Conservation (phyloP, 192 early-diverging fungal genomes). For the Chytriomyces confervae region DNA sequence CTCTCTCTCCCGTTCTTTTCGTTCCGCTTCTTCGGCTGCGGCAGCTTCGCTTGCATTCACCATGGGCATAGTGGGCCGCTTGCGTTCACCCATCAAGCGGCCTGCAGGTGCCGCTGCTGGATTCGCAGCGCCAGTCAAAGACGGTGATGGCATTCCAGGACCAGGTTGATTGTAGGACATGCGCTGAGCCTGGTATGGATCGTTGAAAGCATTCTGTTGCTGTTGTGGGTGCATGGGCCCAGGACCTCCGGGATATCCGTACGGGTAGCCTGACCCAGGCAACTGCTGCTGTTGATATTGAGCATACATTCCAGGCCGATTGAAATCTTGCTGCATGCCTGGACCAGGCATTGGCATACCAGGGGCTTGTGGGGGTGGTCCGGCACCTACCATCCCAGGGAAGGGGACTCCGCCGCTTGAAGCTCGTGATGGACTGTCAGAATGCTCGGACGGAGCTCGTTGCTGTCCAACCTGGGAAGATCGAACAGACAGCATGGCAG, state of each 20-base stretch:
- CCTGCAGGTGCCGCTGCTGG: neutral
- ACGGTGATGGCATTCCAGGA: neutral
- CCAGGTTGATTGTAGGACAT: neutral
- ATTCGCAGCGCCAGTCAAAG: neutral
- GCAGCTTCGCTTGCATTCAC: conserved; percentile 26
- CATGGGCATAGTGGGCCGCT: conserved; percentile 20
- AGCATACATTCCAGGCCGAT: neutral
- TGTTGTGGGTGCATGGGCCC: neutral
- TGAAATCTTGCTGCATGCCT: neutral
- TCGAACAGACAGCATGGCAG: conserved; percentile 10
- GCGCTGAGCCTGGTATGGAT: neutral
- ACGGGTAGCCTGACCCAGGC: neutral
- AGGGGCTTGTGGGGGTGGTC: neutral
- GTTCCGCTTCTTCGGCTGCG: conserved; percentile 34
- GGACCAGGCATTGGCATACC: neutral
- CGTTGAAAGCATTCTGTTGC: neutral
- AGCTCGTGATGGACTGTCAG: conserved; percentile 26
- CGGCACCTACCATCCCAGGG: neutral
- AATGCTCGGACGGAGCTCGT: conserved; percentile 6
- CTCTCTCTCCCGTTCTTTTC: conserved; percentile 29
- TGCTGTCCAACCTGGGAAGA: neutral
- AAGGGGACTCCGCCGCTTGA: conserved; percentile 29
- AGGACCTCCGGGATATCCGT: neutral
- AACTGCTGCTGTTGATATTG: neutral
- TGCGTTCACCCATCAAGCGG: conserved; percentile 30